These are phyloP conservation scores for Vitellaria paradoxa DNA, from an alignment of 179 eudicot species.

Conservation along the genomic window DNA sequence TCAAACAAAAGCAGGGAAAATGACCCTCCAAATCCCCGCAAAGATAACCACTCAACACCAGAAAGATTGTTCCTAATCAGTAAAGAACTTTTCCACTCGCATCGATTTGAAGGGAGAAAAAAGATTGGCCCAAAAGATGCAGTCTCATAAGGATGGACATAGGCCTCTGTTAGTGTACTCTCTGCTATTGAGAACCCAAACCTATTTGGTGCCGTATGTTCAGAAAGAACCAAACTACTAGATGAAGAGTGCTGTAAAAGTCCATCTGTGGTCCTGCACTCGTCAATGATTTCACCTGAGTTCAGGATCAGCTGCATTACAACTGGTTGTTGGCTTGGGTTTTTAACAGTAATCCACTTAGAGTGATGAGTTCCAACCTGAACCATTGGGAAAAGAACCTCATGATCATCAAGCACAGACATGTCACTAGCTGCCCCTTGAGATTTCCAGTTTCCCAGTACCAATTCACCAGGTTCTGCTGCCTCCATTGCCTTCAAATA, in stretches of 20 bases:
- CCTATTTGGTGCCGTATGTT: slow-evolving; percentile 37
- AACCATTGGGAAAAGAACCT: slow-evolving; percentile 55
- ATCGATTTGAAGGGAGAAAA: slow-evolving; percentile 73
- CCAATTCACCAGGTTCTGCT: slow-evolving; percentile 56
- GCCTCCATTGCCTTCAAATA: slow-evolving; percentile 36
- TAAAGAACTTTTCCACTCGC: slow-evolving; percentile 78
- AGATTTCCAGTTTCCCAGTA: slow-evolving; percentile 59
- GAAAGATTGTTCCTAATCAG: slow-evolving; percentile 78
- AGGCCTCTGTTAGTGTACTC: slow-evolving; percentile 61
- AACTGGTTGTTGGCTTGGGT: slow-evolving; percentile 70
- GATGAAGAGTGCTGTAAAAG: slow-evolving; percentile 41
- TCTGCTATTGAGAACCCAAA: slow-evolving; percentile 69
- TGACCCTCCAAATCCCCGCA: slow-evolving; percentile 78
- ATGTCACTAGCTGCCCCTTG: slow-evolving; percentile 47
- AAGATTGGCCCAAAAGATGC: slow-evolving; percentile 72
- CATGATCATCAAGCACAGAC: slow-evolving; percentile 54
- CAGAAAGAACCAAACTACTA: slow-evolving; percentile 36
- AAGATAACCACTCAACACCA: slow-evolving; percentile 70
- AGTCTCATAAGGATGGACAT: slow-evolving; percentile 59
- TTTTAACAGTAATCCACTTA: slow-evolving; percentile 54
- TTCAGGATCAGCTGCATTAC: slow-evolving; percentile 69
- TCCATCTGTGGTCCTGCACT: slow-evolving; percentile 43
- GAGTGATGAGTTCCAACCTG: slow-evolving; percentile 54
- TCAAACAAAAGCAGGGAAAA: slow-evolving; percentile 59
- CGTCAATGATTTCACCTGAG: slow-evolving; percentile 49